Conservation (phyloP, 441 rosid genomes). For the Populus hybrid region DNA sequence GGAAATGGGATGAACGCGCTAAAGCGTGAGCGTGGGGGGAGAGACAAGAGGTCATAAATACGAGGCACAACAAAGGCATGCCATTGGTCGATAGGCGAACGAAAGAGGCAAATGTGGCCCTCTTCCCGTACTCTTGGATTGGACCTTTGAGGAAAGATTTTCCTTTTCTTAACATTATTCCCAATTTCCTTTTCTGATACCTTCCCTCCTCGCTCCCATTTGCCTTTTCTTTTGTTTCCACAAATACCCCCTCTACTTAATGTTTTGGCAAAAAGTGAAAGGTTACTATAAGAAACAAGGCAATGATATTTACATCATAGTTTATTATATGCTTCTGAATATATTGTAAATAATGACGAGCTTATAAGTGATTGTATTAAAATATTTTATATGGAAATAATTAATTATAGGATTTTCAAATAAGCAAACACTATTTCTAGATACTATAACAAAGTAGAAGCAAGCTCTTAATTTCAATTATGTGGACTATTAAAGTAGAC, state of each 20-base stretch:
- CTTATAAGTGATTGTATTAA: not conserved
- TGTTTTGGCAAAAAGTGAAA: not conserved
- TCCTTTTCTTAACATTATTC: constrained; percentile 79
- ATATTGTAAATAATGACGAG: not conserved
- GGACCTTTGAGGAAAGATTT: constrained; percentile 77
- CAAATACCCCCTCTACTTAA: not conserved
- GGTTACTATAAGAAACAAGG: not conserved
- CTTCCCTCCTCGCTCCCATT: not conserved
- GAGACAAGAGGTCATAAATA: constrained; percentile 31
- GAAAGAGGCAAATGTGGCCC: constrained; percentile 50
- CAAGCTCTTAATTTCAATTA: not conserved
- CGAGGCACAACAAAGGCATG: constrained; percentile 51
- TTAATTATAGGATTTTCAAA: too few species aligned
- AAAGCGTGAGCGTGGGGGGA: constrained; percentile 14
- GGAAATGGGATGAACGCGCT: constrained; percentile 28
- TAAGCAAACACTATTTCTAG: not conserved
- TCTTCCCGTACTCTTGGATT: constrained; percentile 87
- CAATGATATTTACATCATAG: too few species aligned
- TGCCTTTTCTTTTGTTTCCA: not conserved
- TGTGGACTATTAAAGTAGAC: too few species aligned
- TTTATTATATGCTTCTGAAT: too few species aligned
- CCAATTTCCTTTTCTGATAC: constrained; percentile 56
- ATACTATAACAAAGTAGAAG: not conserved
- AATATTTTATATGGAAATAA: too few species aligned
- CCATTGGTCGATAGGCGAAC: constrained; percentile 41